phyloP scores from a whole-genome alignment of 1,284 basidiomycete genomes.

The Malassezia arunalokei region DNA sequence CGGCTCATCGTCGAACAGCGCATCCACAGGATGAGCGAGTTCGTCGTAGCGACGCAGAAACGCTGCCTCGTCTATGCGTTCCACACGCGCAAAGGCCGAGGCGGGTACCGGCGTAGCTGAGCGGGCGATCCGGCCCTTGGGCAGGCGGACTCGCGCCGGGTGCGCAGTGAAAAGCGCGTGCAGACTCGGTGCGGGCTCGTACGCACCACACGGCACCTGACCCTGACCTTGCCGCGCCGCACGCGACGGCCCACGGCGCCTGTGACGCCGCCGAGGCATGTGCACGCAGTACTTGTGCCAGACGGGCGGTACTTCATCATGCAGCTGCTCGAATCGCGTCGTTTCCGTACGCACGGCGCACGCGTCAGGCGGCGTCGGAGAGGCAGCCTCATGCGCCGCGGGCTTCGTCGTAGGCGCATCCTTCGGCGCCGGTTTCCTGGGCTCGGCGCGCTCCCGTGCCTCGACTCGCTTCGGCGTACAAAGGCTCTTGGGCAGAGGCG shows the following conservation, averaged over 20 bases:
- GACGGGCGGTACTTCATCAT: slow-evolving; percentile 9
- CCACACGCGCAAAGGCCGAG: no score
- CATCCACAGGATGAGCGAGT: no score
- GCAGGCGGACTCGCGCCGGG: no score
- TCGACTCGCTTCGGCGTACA: background rate
- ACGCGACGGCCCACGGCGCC: background rate
- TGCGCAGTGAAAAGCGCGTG: no score
- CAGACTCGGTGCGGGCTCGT: background rate
- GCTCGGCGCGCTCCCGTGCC: background rate
- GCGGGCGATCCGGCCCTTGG: no score
- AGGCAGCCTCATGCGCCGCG: background rate
- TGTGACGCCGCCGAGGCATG: background rate
- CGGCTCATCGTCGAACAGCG: no score
- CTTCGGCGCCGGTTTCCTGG: background rate
- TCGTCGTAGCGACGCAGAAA: no score
- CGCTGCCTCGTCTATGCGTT: no score
- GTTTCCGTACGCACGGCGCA: background rate
- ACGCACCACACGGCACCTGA: background rate
- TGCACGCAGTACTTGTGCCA: slow-evolving; percentile 15
- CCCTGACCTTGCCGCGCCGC: background rate
- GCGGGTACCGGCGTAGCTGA: no score
- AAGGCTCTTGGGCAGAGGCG: slow-evolving; percentile 4
- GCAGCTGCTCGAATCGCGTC: background rate
- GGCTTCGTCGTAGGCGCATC: background rate
- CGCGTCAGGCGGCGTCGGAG: background rate